phyloP scores from a whole-genome alignment of 2,329 filamentous ascomycete species.

The Tolypocladium endophyticum region DNA sequence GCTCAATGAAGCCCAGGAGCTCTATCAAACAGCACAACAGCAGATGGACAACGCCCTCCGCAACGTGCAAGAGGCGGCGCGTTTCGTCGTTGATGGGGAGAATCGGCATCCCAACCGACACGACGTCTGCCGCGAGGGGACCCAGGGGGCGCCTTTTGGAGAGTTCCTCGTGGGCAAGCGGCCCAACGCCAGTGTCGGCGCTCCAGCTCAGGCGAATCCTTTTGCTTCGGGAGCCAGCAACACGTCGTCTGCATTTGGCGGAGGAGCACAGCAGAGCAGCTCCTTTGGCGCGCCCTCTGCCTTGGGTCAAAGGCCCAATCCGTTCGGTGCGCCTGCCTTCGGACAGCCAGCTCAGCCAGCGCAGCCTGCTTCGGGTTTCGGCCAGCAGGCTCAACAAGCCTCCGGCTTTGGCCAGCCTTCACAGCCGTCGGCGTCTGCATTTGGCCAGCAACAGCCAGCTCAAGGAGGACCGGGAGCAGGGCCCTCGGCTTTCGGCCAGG shows the following conservation, averaged over 20 bases:
- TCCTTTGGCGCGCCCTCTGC: slow-evolving; percentile 29
- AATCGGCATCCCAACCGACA: slow-evolving; percentile 67
- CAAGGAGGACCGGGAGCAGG: background rate
- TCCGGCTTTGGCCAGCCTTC: slow-evolving; percentile 1
- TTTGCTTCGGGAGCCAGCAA: slow-evolving; percentile 23
- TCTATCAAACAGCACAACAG: slow-evolving; percentile 54
- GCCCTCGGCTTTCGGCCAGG: slow-evolving; percentile 24
- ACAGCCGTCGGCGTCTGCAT: slow-evolving; percentile 15
- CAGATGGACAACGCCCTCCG: slow-evolving; percentile 63
- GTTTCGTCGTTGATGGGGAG: slow-evolving; percentile 55
- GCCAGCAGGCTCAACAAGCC: slow-evolving; percentile 29
- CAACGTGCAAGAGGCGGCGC: slow-evolving; percentile 61
- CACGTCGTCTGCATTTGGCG: slow-evolving; percentile 20
- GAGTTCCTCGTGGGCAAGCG: slow-evolving; percentile 31
- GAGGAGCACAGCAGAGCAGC: slow-evolving; percentile 12
- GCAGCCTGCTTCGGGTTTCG: slow-evolving; percentile 22
- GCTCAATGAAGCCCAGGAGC: slow-evolving; percentile 48
- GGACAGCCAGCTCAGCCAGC: slow-evolving; percentile 23
- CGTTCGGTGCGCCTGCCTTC: slow-evolving; percentile 22
- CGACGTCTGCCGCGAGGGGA: slow-evolving; percentile 46
- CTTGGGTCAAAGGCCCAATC: slow-evolving; percentile 20
- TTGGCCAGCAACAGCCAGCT: slow-evolving; percentile 22
- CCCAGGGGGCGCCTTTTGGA: slow-evolving; percentile 31
- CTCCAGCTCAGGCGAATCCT: slow-evolving; percentile 24
- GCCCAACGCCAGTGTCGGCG: slow-evolving; percentile 13